Base-by-base conservation (phyloP, 1,139 yeast genomes). In the Debaryomyces fabryi region DNA sequence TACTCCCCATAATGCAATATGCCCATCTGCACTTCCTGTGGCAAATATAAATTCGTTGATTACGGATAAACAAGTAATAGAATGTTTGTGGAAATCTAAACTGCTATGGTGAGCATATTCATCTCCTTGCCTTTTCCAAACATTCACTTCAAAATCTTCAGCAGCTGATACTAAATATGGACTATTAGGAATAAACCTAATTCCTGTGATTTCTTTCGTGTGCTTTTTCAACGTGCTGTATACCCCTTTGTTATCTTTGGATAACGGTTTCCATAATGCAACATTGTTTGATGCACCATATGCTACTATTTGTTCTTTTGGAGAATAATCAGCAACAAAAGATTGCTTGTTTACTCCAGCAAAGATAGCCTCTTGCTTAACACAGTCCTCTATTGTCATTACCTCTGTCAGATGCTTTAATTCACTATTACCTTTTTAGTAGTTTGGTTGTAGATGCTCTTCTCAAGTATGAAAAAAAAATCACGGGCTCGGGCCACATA, bases 281-380 rank as follows among this genome's bases (percentile, higher is more conserved):
- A 91, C 71, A n/a, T 82, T 78, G 45, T 74, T 76, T 2, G 84
- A 83, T 0, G 96, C 93, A 9, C 96, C 97, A 66, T 73, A 90
- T 0, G 96, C 96, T 8, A 88, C 75, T 4, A 79, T 51, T 18
- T 72, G 65, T 12, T 60, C 59, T 0, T 52, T 50, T 0, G 63
- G 52, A 53, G 76, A 73, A 60, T 78, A 81, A 58, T 85, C 95
- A 8, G 88, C 80, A 4, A 82, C 85, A 56, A 79, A 82, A 9
- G 87, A 78, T 58, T 87, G 92, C 54, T 82, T 80, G 62, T 90
- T 90, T 29, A 92, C 95, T 6, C 97, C 97, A 13, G 85, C 74
- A 56, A 89, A 85, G 7, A 86, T 72, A 38, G 87, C 88, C 49
- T 84, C 87, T 48, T 71, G 73, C 1, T 44, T 43, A 9, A 55